Evolutionary conservation across 345 rosid species (phyloP).

Genomic region (Odontarrhena argentea): DNA sequence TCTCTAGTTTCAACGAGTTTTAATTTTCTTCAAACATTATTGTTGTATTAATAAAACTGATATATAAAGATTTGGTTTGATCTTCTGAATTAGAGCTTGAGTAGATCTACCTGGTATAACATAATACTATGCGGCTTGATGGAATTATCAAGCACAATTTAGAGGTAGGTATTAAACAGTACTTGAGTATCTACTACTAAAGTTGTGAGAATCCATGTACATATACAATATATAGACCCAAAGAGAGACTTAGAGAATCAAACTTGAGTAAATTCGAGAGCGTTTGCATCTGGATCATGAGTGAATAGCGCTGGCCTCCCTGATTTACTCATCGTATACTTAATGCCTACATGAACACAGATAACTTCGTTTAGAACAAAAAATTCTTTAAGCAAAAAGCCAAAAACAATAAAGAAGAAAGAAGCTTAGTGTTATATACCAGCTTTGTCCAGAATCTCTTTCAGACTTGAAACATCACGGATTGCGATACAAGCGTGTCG

Average conservation of each 20-base stretch:
- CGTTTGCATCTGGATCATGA: conserved; percentile 94
- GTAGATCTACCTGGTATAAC: neutral
- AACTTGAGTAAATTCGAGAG: conserved; percentile 85
- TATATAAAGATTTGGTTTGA: neutral
- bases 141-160: neutral
- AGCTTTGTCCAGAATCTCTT: conserved; percentile 71
- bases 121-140: neutral
- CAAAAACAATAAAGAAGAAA: neutral
- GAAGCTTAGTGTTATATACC: conserved; percentile 43
- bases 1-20: conserved; percentile 13
- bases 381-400: neutral
- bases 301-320: conserved; percentile 93
- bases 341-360: conserved; percentile 52
- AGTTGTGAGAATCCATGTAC: conserved; percentile 3
- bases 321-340: conserved; percentile 76
- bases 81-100: neutral
- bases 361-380: neutral
- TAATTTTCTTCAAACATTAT: too few relatives aligned
- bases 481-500: conserved; percentile 90
- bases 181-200: conserved; percentile 16
- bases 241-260: conserved; percentile 51
- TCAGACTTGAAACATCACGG: conserved; percentile 72
- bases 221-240: conserved; percentile 24
- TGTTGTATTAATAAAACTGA: neutral
- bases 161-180: conserved; percentile 10